phyloP scores from a whole-genome alignment of 495 filamentous ascomycete species.

The Aspergillus incahuasiensis region DNA sequence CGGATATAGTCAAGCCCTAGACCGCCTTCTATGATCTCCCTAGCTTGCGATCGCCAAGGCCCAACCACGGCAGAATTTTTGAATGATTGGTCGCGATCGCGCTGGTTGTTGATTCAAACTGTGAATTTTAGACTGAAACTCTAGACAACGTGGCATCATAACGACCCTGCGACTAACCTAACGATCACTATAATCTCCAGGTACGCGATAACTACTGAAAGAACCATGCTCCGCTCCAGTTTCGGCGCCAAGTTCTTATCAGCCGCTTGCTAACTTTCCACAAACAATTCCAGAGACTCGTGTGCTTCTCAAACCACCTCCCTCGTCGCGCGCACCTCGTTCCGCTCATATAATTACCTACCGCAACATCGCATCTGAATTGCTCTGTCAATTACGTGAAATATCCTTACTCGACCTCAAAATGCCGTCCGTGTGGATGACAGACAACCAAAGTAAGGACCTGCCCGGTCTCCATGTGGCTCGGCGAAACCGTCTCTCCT shows the following conservation, averaged over 20 bases:
- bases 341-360: not conserved
- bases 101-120: slow-evolving; percentile 1
- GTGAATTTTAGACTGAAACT: not conserved
- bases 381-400: not conserved
- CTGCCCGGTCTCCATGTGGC: not conserved
- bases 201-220: not conserved
- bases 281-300: not conserved
- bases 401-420: slow-evolving; percentile 5
- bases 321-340: not conserved
- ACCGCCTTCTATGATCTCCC: not conserved
- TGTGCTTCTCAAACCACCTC: not conserved
- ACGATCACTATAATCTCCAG: not conserved
- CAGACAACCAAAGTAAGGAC: slow-evolving; percentile 86
- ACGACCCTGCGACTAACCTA: not conserved
- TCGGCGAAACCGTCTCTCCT: not conserved
- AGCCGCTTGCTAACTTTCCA: not conserved
- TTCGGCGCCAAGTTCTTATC: not conserved
- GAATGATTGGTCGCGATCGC: slow-evolving; percentile 1
- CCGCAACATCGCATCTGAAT: not conserved
- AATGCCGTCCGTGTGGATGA: slow-evolving; percentile 86
- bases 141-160: not conserved
- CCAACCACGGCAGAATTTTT: slow-evolving; percentile 25
- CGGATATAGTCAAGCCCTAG: not conserved
- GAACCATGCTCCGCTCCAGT: not conserved
- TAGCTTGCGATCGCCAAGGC: slow-evolving; percentile 2